Conservation (phyloP, 257 asterid species). For the Nicotiana noctiflora region DNA sequence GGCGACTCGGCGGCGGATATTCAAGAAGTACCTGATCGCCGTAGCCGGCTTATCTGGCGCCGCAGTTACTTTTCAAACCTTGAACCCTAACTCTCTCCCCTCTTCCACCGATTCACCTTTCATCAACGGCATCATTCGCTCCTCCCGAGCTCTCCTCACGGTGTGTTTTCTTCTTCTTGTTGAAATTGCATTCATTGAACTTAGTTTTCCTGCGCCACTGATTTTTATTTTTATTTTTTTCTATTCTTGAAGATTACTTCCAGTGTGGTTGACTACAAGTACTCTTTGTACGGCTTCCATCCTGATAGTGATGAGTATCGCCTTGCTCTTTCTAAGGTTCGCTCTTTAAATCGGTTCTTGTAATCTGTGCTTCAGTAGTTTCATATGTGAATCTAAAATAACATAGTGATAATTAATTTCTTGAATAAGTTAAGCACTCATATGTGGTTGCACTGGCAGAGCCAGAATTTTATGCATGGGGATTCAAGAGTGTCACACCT, state of each 20-base stretch:
- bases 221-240: background rate
- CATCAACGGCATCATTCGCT: constrained; percentile 67
- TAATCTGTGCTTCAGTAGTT: no score
- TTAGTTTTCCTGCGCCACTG: background rate
- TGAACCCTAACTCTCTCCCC: constrained; percentile 11
- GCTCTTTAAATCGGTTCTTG: background rate
- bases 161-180: constrained; percentile 16
- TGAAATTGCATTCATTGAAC: background rate
- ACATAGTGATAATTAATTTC: no score
- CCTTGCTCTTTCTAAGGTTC: constrained; percentile 50
- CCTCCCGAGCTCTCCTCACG: constrained; percentile 66
- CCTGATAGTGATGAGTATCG: constrained; percentile 42
- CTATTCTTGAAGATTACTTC: constrained; percentile 40
- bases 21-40: constrained; percentile 30
- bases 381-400: no score
- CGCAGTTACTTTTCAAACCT: constrained; percentile 35
- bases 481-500: no score
- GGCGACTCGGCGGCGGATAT: background rate
- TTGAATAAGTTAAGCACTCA: no score
- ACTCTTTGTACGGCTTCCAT: constrained; percentile 47
- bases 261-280: constrained; percentile 63
- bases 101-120: constrained; percentile 27
- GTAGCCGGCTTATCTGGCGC: constrained; percentile 53
- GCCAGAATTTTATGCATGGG: no score
- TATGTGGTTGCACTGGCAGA: no score